Evolutionary conservation across 257 asterid species (phyloP), one percentile per base, ranked within the genome.

Genomic region (Rhazya stricta): DNA sequence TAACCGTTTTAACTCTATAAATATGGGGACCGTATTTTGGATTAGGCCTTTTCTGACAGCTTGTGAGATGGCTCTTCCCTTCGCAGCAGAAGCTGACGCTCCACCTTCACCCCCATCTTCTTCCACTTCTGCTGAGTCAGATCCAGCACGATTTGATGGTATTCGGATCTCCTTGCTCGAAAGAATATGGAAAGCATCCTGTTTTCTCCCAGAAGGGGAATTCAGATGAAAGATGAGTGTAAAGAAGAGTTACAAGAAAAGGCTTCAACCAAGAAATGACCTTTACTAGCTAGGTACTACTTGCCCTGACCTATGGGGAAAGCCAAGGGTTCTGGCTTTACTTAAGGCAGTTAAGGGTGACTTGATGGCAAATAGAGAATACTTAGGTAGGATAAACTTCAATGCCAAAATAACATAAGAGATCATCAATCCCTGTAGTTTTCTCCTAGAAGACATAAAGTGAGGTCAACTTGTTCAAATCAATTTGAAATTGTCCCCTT

Each of bases 21-120:
- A 94, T 62, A 92, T 94, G n/a, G 99, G 99, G 77, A 92, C 85
- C 0, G 99, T 91, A 43, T 90, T 94, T 76, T 92, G 99, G 82
- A 94, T 88, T 29, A 94, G 91, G 66, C 97, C 89, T 77, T 92
- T 94, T 58, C 90, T 81, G 53, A 94, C 92, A 19, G 94, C 99
- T 80, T 90, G 97, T 45, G 97, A 90, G 75, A 94, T 86, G 74
- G 83, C 85, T 80, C 89, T 82, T 69, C 97, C 96, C 79, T 85
- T 90, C 42, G 86, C 83, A 19, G 85, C 80, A 36, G 87, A 74
- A 45, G 86, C 10, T 21, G 88, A 66, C 51, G 87, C 73, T 39
- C 81, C 87, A 21, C 72, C 67, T n/a, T 79, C 96, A 43, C 84
- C 88, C 2, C 83, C 87, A 62, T 90, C 97, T 48, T 92, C 97